Conservation (phyloP, 1,284 basidiomycete genomes). For the Papiliotrema nemorosa region DNA sequence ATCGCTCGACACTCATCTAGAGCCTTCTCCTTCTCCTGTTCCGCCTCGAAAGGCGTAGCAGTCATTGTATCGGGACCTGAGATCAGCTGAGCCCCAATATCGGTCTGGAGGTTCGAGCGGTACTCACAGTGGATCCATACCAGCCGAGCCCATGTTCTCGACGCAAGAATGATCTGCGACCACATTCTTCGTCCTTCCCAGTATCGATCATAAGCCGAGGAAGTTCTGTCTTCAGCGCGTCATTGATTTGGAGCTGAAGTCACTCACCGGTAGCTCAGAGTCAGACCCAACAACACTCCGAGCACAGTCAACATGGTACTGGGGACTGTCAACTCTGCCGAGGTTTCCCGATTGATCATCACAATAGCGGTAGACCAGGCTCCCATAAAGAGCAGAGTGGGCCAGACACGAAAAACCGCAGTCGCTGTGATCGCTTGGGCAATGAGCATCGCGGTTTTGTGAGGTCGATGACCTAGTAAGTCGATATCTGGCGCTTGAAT, state of each 20-base stretch:
- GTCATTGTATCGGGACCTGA: constrained; percentile 35
- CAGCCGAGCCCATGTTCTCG: constrained; percentile 37
- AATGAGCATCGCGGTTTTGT: constrained; percentile 23
- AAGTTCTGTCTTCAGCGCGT: constrained; percentile 56
- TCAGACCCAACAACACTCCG: constrained; percentile 44
- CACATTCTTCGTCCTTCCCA: constrained; percentile 67
- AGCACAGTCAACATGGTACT: constrained; percentile 43
- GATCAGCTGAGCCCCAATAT: neutral
- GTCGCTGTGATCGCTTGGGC: constrained; percentile 35
- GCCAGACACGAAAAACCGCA: constrained; percentile 38
- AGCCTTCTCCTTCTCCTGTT: constrained; percentile 42
- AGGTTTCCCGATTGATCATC: constrained; percentile 32
- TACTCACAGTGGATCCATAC: constrained; percentile 45
- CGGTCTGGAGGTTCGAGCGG: too few relatives aligned
- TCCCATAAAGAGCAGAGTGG: constrained; percentile 38
- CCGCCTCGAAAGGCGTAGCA: constrained; percentile 18
- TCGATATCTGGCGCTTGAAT: constrained; percentile 19
- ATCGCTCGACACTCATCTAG: constrained; percentile 54
- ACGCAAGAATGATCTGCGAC: constrained; percentile 62
- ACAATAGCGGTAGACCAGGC: constrained; percentile 38
- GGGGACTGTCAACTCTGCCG: constrained; percentile 30
- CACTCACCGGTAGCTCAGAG: constrained; percentile 41
- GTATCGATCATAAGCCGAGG: constrained; percentile 71
- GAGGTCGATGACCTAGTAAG: constrained; percentile 27
- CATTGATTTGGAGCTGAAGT: neutral